These are phyloP conservation scores for Linum lewisii DNA, from an alignment of 345 rosid species.

Conservation along the genomic window DNA sequence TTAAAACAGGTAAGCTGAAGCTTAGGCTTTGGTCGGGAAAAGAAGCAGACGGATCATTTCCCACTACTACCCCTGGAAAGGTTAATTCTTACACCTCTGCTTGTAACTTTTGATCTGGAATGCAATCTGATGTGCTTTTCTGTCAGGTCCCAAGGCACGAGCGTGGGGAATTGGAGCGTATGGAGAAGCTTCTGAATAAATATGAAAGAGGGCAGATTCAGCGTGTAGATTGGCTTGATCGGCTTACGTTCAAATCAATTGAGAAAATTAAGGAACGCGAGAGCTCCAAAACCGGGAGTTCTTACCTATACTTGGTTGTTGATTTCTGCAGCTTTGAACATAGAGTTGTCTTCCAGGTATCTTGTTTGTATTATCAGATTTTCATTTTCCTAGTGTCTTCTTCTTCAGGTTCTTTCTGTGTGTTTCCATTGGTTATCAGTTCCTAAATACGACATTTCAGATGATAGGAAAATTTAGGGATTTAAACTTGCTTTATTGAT, in stretches of 20 bases:
- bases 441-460: not conserved
- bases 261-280: constrained; percentile 77
- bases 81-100: constrained; percentile 30
- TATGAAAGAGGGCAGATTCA: constrained; percentile 90
- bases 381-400: not conserved
- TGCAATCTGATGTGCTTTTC: not conserved
- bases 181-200: constrained; percentile 87
- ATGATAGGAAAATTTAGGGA: not conserved
- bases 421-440: not conserved
- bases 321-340: constrained; percentile 94
- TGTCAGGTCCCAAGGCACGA: constrained; percentile 80
- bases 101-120: constrained; percentile 1
- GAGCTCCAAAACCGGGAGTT: constrained; percentile 58
- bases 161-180: constrained; percentile 88
- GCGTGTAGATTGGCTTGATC: constrained; percentile 82
- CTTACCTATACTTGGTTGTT: constrained; percentile 61
- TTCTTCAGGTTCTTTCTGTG: not conserved
- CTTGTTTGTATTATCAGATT: constrained; percentile 9
- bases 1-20: constrained; percentile 91
- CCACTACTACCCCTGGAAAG: constrained; percentile 92
- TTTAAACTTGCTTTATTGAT: constrained; percentile 1
- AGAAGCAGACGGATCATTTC: constrained; percentile 87
- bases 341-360: constrained; percentile 93
- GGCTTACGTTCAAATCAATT: constrained; percentile 71
- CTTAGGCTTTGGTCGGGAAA: constrained; percentile 88